Evolutionary conservation across 1,284 basidiomycete genomes (phyloP), one percentile per base, ranked within the genome.

Genomic region (Boletus subluridellus): DNA sequence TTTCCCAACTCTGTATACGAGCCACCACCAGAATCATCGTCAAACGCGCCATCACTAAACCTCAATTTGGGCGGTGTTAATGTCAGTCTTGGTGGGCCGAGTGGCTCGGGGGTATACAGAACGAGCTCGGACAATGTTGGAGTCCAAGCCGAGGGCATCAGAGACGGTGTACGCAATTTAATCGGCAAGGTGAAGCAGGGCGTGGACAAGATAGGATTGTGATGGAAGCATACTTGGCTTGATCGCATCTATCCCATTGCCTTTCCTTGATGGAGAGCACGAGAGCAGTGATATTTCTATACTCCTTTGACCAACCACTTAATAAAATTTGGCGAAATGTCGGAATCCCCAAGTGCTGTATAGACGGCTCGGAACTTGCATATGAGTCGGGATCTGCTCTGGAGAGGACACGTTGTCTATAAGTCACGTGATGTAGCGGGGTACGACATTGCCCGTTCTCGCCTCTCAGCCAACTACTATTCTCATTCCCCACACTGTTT

Each of bases 31-130:
- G 86, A 88, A 69, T 85, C 83, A 26, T 82, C 83, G 11, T 81
- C 82, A 32, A 86, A 78, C 61, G 84, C 85, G 26, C 89, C 90
- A 5, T 79, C 84, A n/a, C 72, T 97, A 63, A 95, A 93, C 68
- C 79, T 98, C 35, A 93, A 94, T 65, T 82, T 97, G 32, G 95
- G 94, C 8, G 90, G 91, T 0, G 90, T 97, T 59, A 94, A 94
- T 68, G 85, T 98, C 48, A 94, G 87, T 63, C 82, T 97, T 5
- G 94, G 93, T n/a, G 94, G 94, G 4, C 75, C 88, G 11, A 84
- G 81, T 35, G 89, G 88, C 10, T 85, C 89, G 0, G 93, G 93
- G 1, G 83, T 96, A 34, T 96, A 94, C 74, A 79, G 94, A 64
- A 84, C 84, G 41, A 86, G 84, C 64, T 84, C 82, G 12, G 90